Base-by-base conservation (phyloP, 768 basidiomycete species). In the Mycena filopes region DNA sequence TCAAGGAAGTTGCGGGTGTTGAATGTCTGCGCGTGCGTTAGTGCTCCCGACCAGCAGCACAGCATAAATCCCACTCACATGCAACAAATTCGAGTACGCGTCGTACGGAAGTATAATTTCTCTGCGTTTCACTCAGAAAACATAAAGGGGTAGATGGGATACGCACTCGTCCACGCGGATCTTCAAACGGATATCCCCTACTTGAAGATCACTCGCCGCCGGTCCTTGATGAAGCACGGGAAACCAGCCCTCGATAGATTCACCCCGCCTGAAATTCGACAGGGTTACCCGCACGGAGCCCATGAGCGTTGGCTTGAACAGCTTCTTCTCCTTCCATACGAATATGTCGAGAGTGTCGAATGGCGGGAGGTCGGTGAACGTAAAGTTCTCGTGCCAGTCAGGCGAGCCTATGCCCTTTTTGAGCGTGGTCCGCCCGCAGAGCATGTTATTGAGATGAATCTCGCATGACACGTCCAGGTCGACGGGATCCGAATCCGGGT, bases 351-450 rank as follows among this genome's bases (percentile, higher is more conserved):
- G 77, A 31, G 83, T 84, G 64, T 89, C 87, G 71, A 94, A 94
- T 0, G 92, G 91, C 20, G 94, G 93, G 28, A 96, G 78, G 71
- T 94, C 93, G 1, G 87, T 74, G 67, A 94, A 89, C 23, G 78
- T 74, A 74, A 96, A 95, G 43, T 72, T 80, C 77, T 96, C 95
- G 67, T 93, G 90, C 95, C 95, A 96, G 72, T 93, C 89, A 0
- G 90, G 87, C 45, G 84, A 84, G 40, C 85, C 87, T 57, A 85
- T 78, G 21, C 87, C 87, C 69, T 86, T 89, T 77, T 89, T 90
- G 60, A 89, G 82, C 2, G 91, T 90, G 2, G 94, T 94, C 57
- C 91, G 85, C 55, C 91, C 93, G 66, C 87, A 88, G 18, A 92
- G 76, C 25, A 82, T 82, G 68, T 83, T 83, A 68, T 93, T 92